Evolutionary conservation across 345 rosid genomes (phyloP).

Genomic region (Salix udensis): DNA sequence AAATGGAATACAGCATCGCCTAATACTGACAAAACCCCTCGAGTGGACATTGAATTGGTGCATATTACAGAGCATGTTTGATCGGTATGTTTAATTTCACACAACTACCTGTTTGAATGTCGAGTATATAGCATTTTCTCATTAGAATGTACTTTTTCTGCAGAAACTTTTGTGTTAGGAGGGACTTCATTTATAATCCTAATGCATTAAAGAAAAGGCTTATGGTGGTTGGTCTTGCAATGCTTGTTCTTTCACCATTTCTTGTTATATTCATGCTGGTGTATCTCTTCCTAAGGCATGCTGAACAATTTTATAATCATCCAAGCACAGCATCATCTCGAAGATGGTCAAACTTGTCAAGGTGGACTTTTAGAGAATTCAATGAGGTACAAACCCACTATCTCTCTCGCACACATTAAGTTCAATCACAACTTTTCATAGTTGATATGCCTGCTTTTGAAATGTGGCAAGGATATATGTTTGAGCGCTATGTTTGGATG

Average conservation of each 20-base stretch:
- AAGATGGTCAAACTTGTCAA: slow-evolving; percentile 97
- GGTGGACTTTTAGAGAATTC: slow-evolving; percentile 93
- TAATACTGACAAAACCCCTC: slow-evolving; percentile 83
- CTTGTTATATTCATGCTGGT: slow-evolving; percentile 96
- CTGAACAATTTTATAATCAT: slow-evolving; percentile 95
- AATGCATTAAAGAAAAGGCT: slow-evolving; percentile 72
- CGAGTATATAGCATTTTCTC: slow-evolving; percentile 22
- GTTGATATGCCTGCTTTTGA: neutral
- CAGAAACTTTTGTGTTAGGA: slow-evolving; percentile 85
- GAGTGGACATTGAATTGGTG: slow-evolving; percentile 99
- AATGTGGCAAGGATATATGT: neutral
- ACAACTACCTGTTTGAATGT: slow-evolving; percentile 4
- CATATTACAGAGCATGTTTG: slow-evolving; percentile 98
- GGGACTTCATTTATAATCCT: slow-evolving; percentile 87
- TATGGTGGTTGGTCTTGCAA: slow-evolving; percentile 78
- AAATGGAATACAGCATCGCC: slow-evolving; percentile 48
- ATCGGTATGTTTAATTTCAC: slow-evolving; percentile 50
- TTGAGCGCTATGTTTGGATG: neutral
- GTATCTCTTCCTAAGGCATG: slow-evolving; percentile 91
- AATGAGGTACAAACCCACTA: slow-evolving; percentile 62
- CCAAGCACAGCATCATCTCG: slow-evolving; percentile 95
- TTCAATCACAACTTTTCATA: neutral
- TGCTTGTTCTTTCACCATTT: slow-evolving; percentile 90
- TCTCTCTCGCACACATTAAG: neutral
- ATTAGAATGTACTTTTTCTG: slow-evolving; percentile 29